Percentiles rank a stretch among this genome's conserved stretches.
Conservation (phyloP, 1,284 basidiomycete genomes). For the Puccinia triticina region DNA sequence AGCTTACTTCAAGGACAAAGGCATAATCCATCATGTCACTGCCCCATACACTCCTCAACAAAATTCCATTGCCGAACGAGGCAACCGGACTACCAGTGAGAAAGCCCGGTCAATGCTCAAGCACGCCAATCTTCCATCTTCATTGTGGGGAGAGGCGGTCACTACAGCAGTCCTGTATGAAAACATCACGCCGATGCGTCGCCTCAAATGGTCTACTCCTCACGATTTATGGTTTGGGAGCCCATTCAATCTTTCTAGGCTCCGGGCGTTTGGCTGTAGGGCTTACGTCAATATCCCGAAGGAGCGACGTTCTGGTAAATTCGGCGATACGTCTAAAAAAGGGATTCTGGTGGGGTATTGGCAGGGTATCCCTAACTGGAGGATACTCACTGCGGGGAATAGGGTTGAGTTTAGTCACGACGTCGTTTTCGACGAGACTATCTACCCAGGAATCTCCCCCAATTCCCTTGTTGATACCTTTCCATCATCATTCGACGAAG, state of each 20-base stretch:
- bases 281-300: neutral
- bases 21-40: neutral
- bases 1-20: neutral
- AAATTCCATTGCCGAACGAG: slow-evolving; percentile 59
- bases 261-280: neutral
- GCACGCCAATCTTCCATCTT: slow-evolving; percentile 56
- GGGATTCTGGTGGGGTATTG: neutral
- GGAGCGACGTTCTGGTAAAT: neutral
- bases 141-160: slow-evolving; percentile 60
- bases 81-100: slow-evolving; percentile 58
- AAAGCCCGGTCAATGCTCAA: slow-evolving; percentile 57
- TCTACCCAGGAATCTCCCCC: too few relatives aligned
- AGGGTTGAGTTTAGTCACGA: neutral
- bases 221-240: neutral
- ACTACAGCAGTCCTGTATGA: slow-evolving; percentile 59
- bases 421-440: neutral
- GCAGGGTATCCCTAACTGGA: neutral
- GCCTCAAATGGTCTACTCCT: neutral
- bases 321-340: neutral
- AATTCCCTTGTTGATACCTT: too few relatives aligned
- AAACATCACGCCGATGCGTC: slow-evolving; percentile 54
- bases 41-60: slow-evolving; percentile 58
- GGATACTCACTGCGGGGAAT: neutral
- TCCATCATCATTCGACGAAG: too few relatives aligned
- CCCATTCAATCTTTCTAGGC: neutral